Percentiles rank a stretch among this genome's conserved stretches.
Conservation (phyloP, 495 filamentous ascomycete genomes). For the Podospora pseudocomata region DNA sequence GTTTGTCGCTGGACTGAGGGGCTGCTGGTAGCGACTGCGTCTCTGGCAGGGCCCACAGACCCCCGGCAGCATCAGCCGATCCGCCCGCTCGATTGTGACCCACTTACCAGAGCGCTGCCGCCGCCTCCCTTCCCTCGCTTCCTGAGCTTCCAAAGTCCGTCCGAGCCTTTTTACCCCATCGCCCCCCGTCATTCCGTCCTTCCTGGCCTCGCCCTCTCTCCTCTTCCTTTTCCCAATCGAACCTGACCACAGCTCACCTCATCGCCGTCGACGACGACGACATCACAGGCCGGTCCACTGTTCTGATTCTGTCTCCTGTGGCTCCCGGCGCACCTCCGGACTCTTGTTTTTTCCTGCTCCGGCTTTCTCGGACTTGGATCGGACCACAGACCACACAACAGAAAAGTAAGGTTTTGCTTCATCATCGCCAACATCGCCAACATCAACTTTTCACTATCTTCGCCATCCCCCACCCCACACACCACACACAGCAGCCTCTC, state of each 20-base stretch:
- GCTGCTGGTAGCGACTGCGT: constrained; percentile 17
- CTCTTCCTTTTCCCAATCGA: constrained; percentile 16
- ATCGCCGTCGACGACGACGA: background rate
- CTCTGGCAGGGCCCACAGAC: constrained; percentile 23
- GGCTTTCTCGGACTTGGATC: constrained; percentile 9
- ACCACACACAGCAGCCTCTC: background rate
- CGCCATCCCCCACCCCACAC: too few species aligned
- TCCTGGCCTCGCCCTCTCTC: constrained; percentile 21
- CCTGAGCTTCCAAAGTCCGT: constrained; percentile 28
- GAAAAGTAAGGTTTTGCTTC: background rate
- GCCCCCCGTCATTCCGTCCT: constrained; percentile 25
- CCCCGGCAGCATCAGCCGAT: constrained; percentile 43
- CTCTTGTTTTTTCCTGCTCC: constrained; percentile 16
- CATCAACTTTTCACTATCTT: background rate
- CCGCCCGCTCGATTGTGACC: constrained; percentile 33
- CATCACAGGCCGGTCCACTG: background rate
- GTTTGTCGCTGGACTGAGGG: constrained; percentile 6
- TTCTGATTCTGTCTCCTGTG: background rate
- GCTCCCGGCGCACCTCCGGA: constrained; percentile 27
- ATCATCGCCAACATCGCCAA: constrained; percentile 3
- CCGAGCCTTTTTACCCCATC: constrained; percentile 38
- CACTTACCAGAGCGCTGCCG: constrained; percentile 29
- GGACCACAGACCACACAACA: background rate
- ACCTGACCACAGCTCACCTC: background rate
- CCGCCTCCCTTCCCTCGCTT: constrained; percentile 33